Evolutionary conservation across 345 rosid genomes (phyloP), one percentile per base, ranked within the genome.

Genomic region (Gossypium arboreum): DNA sequence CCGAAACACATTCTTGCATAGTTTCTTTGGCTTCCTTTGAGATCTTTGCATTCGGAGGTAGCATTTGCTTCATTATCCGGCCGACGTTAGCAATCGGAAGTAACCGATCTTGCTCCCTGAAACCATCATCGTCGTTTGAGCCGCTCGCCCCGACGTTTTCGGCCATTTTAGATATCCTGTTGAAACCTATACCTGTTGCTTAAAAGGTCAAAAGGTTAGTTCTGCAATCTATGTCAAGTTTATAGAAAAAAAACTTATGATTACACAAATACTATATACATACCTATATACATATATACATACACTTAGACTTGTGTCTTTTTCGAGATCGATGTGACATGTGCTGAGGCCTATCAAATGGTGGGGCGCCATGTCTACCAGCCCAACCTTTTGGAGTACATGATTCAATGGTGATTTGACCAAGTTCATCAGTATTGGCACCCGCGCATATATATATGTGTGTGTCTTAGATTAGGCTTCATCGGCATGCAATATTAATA

Each of bases 61-160:
- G 65, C 51, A 75, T 82, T 57, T 73, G 79, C 78, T 82, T 82
- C 84, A 82, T 78, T 79, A 82, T 82, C 41, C 84, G 73, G 2
- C 84, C 84, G 0, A 82, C 84, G 77, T 82, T 82, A 72, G 84
- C 84, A 34, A 82, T 82, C 11, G 81, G 84, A 47, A 82, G 63
- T 73, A 82, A 56, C 10, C 47, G 79, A 11, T 82, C 82, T 29
- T 82, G 82, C 76, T 81, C 81, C 64, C 75, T 83, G 82, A 80
- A 7, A 47, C 59, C 56, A 7, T 76, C 61, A 0, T 77, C 83
- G 1, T 79, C 84, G 27, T 69, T 61, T 2, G 82, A 76, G 56
- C 80, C 75, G 56, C 75, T 12, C 9, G 67, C 77, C 1, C 54
- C 75, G 47, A 45, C 64, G 12, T 78, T 76, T 52, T 75, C 83